These are phyloP conservation scores for Citrus inodora DNA, from an alignment of 345 rosid genomes.

Conservation along the genomic window DNA sequence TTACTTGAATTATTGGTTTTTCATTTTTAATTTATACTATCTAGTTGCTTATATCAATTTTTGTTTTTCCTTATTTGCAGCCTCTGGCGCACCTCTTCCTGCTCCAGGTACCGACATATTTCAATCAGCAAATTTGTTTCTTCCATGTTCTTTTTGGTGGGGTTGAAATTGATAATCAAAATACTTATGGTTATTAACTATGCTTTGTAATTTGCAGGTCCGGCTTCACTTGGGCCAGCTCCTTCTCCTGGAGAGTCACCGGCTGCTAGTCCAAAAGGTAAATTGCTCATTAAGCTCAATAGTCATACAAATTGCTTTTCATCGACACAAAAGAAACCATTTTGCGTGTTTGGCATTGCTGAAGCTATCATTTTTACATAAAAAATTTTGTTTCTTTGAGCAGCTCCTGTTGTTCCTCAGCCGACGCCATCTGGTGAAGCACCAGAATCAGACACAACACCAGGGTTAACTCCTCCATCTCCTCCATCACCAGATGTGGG, in stretches of 20 bases:
- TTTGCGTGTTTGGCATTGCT: background rate
- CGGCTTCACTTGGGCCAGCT: conserved; percentile 44
- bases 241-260: conserved; percentile 49
- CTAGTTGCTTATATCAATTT: background rate
- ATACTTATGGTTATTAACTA: background rate
- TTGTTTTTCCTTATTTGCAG: conserved; percentile 28
- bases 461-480: conserved; percentile 48
- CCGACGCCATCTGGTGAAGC: conserved; percentile 49
- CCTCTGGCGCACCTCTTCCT: conserved; percentile 57
- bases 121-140: background rate
- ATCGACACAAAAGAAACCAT: background rate
- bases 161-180: background rate
- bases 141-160: background rate
- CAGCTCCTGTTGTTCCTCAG: conserved; percentile 49
- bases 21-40: background rate
- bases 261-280: conserved; percentile 43
- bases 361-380: background rate
- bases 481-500: conserved; percentile 25
- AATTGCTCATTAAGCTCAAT: background rate
- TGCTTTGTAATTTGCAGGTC: conserved; percentile 36
- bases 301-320: background rate
- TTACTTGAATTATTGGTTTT: background rate
- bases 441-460: conserved; percentile 56
- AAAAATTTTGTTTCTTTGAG: background rate
- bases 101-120: conserved; percentile 56